These are phyloP conservation scores for Candida pini DNA, from an alignment of 805 yeast genomes.

Conservation along the genomic window DNA sequence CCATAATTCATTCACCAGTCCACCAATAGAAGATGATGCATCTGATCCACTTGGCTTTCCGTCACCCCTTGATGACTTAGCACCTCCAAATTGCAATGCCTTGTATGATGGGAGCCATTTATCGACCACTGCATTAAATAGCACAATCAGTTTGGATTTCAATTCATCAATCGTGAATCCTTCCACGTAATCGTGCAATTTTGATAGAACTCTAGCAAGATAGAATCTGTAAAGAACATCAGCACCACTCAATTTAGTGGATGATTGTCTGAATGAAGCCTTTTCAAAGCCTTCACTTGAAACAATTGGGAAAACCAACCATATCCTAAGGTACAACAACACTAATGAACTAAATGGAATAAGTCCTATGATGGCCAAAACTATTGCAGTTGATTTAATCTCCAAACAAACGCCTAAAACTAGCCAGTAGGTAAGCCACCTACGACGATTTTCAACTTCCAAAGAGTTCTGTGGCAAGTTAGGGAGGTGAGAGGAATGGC, in stretches of 20 bases:
- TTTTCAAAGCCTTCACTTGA: conserved; percentile 2
- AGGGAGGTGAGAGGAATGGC: no score
- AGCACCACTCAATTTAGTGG: conserved; percentile 47
- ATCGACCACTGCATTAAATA: conserved; percentile 13
- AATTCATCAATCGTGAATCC: conserved; percentile 11
- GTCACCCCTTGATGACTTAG: no score
- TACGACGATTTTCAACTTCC: background rate
- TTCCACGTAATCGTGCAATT: conserved; percentile 19
- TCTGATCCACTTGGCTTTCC: no score
- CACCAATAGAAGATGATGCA: no score
- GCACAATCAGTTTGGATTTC: conserved; percentile 1
- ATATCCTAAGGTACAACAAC: conserved; percentile 43
- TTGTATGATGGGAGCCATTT: conserved; percentile 6
- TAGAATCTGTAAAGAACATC: conserved; percentile 41
- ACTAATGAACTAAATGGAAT: conserved; percentile 53
- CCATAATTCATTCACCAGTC: no score
- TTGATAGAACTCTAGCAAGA: conserved; percentile 49
- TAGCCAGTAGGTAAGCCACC: conserved; percentile 63
- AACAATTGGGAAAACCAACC: conserved; percentile 53
- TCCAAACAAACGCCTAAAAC: conserved; percentile 37
- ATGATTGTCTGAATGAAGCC: conserved; percentile 15
- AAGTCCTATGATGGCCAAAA: conserved; percentile 36
- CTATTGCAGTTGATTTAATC: conserved; percentile 12
- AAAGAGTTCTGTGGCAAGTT: background rate
- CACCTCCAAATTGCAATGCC: no score